phyloP scores from a whole-genome alignment of 805 yeast genomes.

The Myxozyma nipponensis region DNA sequence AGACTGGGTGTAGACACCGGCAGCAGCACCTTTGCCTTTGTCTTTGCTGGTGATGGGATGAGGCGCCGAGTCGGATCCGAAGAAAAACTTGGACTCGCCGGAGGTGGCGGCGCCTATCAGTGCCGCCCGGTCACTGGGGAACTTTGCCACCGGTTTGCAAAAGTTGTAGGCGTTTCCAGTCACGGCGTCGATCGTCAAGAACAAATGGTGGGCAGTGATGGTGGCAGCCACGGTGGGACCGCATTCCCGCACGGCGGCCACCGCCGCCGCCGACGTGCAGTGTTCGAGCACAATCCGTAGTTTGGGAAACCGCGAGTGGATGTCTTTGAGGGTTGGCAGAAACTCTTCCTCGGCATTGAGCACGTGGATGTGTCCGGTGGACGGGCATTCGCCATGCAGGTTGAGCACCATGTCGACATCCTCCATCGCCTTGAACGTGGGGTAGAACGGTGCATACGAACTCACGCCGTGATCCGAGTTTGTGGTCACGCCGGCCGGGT shows the following conservation, averaged over 20 bases:
- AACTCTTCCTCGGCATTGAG: constrained; percentile 92
- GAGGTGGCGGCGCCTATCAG: constrained; percentile 83
- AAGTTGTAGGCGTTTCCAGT: constrained; percentile 93
- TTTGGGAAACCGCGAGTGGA: constrained; percentile 79
- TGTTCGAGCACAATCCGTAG: constrained; percentile 87
- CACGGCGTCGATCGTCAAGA: constrained; percentile 87
- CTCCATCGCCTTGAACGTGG: constrained; percentile 86
- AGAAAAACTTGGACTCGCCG: constrained; percentile 88
- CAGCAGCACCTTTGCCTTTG: constrained; percentile 79
- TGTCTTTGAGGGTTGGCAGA: constrained; percentile 76
- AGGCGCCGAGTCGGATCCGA: constrained; percentile 98
- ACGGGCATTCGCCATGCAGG: constrained; percentile 94
- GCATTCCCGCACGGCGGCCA: constrained; percentile 67
- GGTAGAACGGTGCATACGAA: constrained; percentile 83
- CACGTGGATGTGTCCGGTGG: constrained; percentile 72
- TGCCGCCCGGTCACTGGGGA: constrained; percentile 79
- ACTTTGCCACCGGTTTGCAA: constrained; percentile 97
- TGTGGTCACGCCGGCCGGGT: constrained; percentile 99
- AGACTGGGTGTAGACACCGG: constrained; percentile 95
- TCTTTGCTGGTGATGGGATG: constrained; percentile 81
- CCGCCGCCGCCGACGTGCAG: constrained; percentile 88
- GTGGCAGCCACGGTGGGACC: constrained; percentile 83
- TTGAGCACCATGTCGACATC: constrained; percentile 72
- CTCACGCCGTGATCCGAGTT: constrained; percentile 88
- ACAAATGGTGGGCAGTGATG: constrained; percentile 93